phyloP scores from a whole-genome alignment of 306 rosid genomes.

The Rosa chinensis region DNA sequence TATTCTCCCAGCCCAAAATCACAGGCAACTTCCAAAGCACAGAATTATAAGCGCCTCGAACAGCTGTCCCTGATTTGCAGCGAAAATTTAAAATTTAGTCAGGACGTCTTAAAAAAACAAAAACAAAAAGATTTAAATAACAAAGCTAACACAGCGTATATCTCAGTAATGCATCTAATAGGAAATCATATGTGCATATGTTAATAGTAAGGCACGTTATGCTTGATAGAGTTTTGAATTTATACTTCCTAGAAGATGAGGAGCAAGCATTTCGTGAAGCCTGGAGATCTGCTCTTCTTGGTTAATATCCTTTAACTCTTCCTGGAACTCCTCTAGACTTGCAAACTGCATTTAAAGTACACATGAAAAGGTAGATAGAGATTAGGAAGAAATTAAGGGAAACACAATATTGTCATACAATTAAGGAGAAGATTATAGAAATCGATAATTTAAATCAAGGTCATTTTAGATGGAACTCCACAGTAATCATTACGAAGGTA shows the following conservation, averaged over 20 bases:
- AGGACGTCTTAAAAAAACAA: neutral
- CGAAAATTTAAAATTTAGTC: neutral
- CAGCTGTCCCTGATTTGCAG: neutral
- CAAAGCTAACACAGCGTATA: constrained; percentile 1
- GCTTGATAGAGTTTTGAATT: constrained; percentile 13
- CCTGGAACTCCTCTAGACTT: constrained; percentile 98
- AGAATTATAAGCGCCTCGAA: too few relatives aligned
- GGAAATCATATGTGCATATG: constrained; percentile 8
- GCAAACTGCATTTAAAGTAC: constrained; percentile 57
- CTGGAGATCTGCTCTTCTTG: constrained; percentile 95
- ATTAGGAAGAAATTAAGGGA: too few relatives aligned
- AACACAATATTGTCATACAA: too few relatives aligned
- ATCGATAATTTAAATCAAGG: too few relatives aligned
- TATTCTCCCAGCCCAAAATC: too few relatives aligned
- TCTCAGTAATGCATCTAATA: constrained; percentile 11
- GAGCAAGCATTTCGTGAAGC: constrained; percentile 97
- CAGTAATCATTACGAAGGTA: too few relatives aligned
- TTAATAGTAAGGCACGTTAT: neutral
- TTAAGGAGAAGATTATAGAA: too few relatives aligned
- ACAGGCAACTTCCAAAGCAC: too few relatives aligned
- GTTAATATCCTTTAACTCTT: constrained; percentile 94
- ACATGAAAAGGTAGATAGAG: neutral
- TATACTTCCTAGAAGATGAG: constrained; percentile 91
- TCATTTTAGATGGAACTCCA: too few relatives aligned
- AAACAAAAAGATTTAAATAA: too few relatives aligned